Percentiles rank a stretch among this genome's conserved stretches.
Evolutionary conservation across 1,284 basidiomycete species (phyloP).

Genomic region (Ceratobasidium sp.): DNA sequence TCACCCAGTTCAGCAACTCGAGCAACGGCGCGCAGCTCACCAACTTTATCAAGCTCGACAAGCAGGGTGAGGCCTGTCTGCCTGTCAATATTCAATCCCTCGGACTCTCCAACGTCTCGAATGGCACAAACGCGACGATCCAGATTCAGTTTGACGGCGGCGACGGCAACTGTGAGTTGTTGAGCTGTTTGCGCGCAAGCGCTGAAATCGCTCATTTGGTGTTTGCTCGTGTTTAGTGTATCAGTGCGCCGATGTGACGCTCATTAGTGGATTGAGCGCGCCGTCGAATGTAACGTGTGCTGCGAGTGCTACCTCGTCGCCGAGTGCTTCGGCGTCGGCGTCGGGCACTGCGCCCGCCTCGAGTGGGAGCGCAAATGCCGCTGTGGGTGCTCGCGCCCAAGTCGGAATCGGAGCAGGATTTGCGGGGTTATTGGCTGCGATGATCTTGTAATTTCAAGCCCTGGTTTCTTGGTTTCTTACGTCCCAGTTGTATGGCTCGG

Average conservation of each 20-base stretch:
- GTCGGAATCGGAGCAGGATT: constrained; percentile 31
- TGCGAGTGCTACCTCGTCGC: constrained; percentile 11
- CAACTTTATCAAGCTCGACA: constrained; percentile 65
- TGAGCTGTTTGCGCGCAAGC: constrained; percentile 34
- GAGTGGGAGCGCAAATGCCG: constrained; percentile 21
- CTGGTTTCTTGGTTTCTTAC: not conserved
- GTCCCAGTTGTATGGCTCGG: constrained; percentile 15
- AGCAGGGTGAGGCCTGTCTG: constrained; percentile 71
- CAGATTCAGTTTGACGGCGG: constrained; percentile 73
- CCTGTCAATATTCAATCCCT: constrained; percentile 68
- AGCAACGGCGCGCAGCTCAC: constrained; percentile 60
- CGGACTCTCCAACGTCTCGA: constrained; percentile 64
- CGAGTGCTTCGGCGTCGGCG: not conserved
- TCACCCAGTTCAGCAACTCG: constrained; percentile 68
- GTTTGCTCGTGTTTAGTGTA: constrained; percentile 29
- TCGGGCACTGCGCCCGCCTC: constrained; percentile 34
- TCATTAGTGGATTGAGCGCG: constrained; percentile 64
- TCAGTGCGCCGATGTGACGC: constrained; percentile 78
- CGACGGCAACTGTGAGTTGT: constrained; percentile 62
- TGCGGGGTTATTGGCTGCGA: constrained; percentile 35
- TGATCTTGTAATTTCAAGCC: constrained; percentile 18
- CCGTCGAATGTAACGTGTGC: constrained; percentile 62
- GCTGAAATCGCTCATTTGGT: constrained; percentile 41
- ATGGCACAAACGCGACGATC: constrained; percentile 71
- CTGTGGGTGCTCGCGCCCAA: constrained; percentile 3